These are phyloP conservation scores for Helichrysum umbraculigerum DNA, from an alignment of 129 eudicot species.

Conservation along the genomic window DNA sequence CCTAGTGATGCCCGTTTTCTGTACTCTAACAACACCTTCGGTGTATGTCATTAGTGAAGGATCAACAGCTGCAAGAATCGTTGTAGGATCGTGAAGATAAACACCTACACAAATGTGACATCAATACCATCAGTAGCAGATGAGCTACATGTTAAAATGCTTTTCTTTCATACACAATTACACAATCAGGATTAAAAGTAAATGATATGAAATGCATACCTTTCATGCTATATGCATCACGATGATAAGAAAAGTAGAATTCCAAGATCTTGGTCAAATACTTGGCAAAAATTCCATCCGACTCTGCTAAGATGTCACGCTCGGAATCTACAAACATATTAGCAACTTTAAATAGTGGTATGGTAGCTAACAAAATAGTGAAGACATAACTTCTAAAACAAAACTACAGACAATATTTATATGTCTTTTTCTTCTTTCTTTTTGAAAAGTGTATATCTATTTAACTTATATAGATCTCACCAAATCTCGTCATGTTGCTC, in stretches of 20 bases:
- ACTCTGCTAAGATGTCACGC: conserved; percentile 60
- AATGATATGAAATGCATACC: conserved; percentile 39
- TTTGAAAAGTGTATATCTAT: too few relatives aligned
- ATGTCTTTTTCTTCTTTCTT: too few relatives aligned
- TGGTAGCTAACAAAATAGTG: neutral
- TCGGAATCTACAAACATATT: conserved; percentile 54
- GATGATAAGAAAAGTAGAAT: conserved; percentile 77
- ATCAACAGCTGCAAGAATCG: conserved; percentile 84
- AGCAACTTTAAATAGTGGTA: conserved; percentile 8
- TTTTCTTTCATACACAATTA: neutral
- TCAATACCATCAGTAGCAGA: conserved; percentile 25
- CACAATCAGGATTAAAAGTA: neutral
- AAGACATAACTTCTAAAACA: neutral
- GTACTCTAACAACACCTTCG: conserved; percentile 94
- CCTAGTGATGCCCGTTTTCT: conserved; percentile 80
- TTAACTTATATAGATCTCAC: neutral
- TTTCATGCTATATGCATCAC: conserved; percentile 73
- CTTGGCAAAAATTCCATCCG: conserved; percentile 65
- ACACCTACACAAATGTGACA: conserved; percentile 56
- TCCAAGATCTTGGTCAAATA: conserved; percentile 89
- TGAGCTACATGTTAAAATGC: conserved; percentile 7
- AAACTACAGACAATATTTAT: neutral
- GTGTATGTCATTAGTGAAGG: conserved; percentile 77
- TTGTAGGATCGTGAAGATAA: conserved; percentile 92
- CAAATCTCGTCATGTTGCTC: neutral